A percentile compares a stretch with the other conserved stretches of the same genome.
phyloP scores from a whole-genome alignment of 768 basidiomycete species.

The Suillus weaverae region DNA sequence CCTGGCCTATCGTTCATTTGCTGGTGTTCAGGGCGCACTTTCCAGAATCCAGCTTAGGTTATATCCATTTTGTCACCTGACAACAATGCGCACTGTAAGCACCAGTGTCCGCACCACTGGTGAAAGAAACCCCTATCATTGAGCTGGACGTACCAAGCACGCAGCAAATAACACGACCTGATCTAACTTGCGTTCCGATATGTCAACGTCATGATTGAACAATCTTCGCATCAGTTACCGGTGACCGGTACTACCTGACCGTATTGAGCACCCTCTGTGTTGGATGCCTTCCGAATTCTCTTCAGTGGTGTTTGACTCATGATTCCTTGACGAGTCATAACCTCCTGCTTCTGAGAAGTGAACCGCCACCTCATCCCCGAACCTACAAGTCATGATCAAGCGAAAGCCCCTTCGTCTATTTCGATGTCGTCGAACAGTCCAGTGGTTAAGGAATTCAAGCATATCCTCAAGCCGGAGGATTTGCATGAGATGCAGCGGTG shows the following conservation, averaged over 20 bases:
- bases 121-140: too few relatives aligned
- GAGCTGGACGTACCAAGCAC: neutral
- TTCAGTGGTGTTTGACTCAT: neutral
- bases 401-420: neutral
- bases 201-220: neutral
- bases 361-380: constrained; percentile 9
- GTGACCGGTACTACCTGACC: too few relatives aligned
- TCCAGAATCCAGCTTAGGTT: neutral
- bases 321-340: neutral
- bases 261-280: neutral
- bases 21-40: neutral
- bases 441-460: too few relatives aligned
- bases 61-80: too few relatives aligned
- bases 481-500: too few relatives aligned
- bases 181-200: neutral
- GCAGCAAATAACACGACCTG: neutral
- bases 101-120: too few relatives aligned
- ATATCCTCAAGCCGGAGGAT: too few relatives aligned
- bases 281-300: neutral
- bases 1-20: neutral
- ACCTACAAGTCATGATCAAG: neutral
- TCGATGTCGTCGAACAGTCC: neutral
- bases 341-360: neutral
- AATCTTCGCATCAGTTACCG: neutral
- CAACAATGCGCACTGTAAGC: too few relatives aligned